Percentiles rank a stretch among this genome's conserved stretches.
Conservation (phyloP, 192 early-diverging fungal species). For the Jimgerdemannia lactiflua region DNA sequence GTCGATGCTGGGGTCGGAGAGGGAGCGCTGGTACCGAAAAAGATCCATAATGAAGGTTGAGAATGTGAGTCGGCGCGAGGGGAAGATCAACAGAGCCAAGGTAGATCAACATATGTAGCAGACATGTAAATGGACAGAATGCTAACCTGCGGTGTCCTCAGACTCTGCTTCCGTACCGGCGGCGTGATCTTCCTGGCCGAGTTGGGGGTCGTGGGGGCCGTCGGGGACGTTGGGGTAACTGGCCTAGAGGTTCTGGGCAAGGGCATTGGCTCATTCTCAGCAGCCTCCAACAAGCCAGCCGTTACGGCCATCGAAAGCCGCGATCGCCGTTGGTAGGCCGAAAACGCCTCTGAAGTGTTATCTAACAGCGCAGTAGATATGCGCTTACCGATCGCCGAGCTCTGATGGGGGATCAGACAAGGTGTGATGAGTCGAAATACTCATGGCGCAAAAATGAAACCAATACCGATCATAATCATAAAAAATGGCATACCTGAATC, state of each 20-base stretch:
- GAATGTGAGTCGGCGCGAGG: neutral
- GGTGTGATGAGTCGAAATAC: conserved; percentile 29
- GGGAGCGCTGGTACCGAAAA: too few species aligned
- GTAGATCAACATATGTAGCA: neutral
- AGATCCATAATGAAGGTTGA: neutral
- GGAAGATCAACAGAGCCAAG: neutral
- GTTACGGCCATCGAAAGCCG: neutral
- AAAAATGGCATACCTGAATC: conserved; percentile 53
- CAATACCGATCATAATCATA: neutral
- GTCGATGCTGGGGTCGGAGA: neutral
- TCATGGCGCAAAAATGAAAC: neutral
- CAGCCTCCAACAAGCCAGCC: neutral
- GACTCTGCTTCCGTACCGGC: neutral
- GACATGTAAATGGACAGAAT: neutral
- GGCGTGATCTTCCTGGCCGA: neutral
- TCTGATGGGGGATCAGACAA: conserved; percentile 9
- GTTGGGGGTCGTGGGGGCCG: conserved; percentile 14
- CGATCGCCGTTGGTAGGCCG: neutral
- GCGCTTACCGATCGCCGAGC: conserved; percentile 77
- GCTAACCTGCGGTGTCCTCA: neutral
- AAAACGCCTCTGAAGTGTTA: neutral
- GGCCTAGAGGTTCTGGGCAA: conserved; percentile 2
- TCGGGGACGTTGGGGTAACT: conserved; percentile 4
- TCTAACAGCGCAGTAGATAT: conserved; percentile 53
- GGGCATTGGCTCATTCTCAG: neutral